Evolutionary conservation across 805 yeast genomes (phyloP), one percentile per base, ranked within the genome.

Genomic region (Candida coquimbonensis): DNA sequence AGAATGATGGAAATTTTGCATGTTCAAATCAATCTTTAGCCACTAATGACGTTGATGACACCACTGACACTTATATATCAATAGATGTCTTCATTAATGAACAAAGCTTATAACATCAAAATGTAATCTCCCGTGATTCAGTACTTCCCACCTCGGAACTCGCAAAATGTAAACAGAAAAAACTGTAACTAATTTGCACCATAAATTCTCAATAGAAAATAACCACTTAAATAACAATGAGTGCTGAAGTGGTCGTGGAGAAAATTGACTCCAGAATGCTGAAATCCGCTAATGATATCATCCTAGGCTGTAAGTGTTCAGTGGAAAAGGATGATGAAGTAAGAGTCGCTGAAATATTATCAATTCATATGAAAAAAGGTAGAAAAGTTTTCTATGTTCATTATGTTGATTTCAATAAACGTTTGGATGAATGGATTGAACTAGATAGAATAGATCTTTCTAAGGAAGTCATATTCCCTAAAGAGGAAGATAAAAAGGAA

Each of bases 341-440:
- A 49, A 72, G 96, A 50, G 62, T 80, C 32, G 97, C 98, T 2
- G 99, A 93, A 61, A 79, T 93, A 38, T 68, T 93, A 39, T 87
- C 90, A 17, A 74, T 79, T 42, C 87, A 86, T 50, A 65, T 75
- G 39, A 80, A 86, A 57, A 83, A 88, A 61, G 87, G 90, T 13
- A 77, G 84, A 49, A 78, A 80, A 31, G 86, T 79, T 53, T 90
- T 83, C 63, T 93, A 93, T 62, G 96, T 93, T 29, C 99, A 93
- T 64, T 93, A 89, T 67, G 87, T 81, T 44, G 96, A 90, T 54
- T 93, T 83, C 71, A 93, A 93, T 70, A 93, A 93, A 65, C 84
- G 99, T 64, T 74, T 93, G 54, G 99, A 93, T 68, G 99, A 93
- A 64, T 91, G 98, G 98, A 78, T 93, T 7, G 71, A 75, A 19